Percentiles rank a stretch among this genome's conserved stretches.
Evolutionary conservation across 2,329 filamentous ascomycete species (phyloP).

Genomic region (Alternaria burnsii): DNA sequence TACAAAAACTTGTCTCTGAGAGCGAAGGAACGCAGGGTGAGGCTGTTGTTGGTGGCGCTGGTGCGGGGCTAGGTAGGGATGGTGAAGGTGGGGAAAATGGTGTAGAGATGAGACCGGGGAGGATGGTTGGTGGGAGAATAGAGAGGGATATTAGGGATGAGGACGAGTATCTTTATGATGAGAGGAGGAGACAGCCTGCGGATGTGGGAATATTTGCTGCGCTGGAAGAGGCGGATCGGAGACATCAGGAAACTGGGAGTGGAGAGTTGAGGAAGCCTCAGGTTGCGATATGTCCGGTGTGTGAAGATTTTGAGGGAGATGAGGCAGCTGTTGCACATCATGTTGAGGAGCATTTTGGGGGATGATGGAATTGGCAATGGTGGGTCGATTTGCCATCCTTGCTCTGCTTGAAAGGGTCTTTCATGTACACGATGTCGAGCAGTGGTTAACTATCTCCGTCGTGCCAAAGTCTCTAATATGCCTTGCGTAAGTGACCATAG

Average conservation of each 20-base stretch:
- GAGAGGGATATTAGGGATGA: slow-evolving; percentile 42
- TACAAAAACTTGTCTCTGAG: slow-evolving; percentile 66
- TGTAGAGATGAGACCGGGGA: slow-evolving; percentile 8
- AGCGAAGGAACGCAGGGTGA: slow-evolving; percentile 34
- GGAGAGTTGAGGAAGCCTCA: slow-evolving; percentile 26
- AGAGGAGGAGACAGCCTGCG: slow-evolving; percentile 17
- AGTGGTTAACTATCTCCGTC: not conserved
- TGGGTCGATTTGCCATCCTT: not conserved
- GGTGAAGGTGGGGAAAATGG: slow-evolving; percentile 24
- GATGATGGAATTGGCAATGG: not conserved
- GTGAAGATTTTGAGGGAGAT: slow-evolving; percentile 71
- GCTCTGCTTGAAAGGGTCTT: not conserved
- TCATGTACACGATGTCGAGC: not conserved
- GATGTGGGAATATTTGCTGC: slow-evolving; percentile 32
- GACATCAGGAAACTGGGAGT: slow-evolving; percentile 30
- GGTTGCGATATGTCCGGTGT: slow-evolving; percentile 67
- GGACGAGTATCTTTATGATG: slow-evolving; percentile 44
- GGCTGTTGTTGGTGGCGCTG: slow-evolving; percentile 34
- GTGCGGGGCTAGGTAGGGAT: slow-evolving; percentile 37
- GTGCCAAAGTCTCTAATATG: not conserved
- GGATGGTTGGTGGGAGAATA: slow-evolving; percentile 26
- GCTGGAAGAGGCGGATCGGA: slow-evolving; percentile 39
- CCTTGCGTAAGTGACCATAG: too few species aligned
- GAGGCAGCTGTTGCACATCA: slow-evolving; percentile 73
- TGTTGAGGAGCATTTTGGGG: slow-evolving; percentile 65